These are phyloP conservation scores for Megacollybia marginata DNA, from an alignment of 768 basidiomycete genomes.

Conservation along the genomic window DNA sequence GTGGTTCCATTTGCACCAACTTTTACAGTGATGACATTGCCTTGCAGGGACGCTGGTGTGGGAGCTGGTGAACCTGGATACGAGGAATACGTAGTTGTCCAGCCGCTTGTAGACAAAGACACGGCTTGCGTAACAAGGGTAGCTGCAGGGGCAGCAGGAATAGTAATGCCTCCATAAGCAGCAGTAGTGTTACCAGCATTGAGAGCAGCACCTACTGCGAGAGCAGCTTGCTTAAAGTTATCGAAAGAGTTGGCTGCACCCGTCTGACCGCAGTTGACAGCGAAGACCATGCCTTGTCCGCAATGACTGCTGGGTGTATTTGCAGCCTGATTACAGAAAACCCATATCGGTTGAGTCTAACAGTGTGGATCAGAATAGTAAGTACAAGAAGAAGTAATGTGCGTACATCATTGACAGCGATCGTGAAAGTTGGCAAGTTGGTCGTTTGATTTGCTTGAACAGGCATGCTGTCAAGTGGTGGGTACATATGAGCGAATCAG, in stretches of 20 bases:
- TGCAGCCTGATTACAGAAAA: constrained; percentile 40
- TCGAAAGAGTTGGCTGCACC: constrained; percentile 52
- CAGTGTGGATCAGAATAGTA: background rate
- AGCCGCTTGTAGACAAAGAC: constrained; percentile 4
- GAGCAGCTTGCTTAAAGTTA: constrained; percentile 51
- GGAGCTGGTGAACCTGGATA: constrained; percentile 41
- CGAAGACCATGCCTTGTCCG: constrained; percentile 60
- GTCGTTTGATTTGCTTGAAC: constrained; percentile 45
- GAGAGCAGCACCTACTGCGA: constrained; percentile 44
- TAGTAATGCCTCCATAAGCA: constrained; percentile 12
- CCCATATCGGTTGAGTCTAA: constrained; percentile 47
- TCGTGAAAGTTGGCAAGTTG: constrained; percentile 40
- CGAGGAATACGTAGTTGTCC: constrained; percentile 42
- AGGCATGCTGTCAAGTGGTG: constrained; percentile 30
- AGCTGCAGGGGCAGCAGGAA: constrained; percentile 12
- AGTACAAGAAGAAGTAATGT: background rate
- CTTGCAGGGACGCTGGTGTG: constrained; percentile 31
- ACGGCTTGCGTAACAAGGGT: background rate
- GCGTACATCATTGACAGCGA: constrained; percentile 28
- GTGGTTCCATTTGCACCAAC: constrained; percentile 43
- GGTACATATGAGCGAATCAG: constrained; percentile 3
- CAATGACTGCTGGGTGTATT: constrained; percentile 49
- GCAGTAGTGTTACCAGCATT: constrained; percentile 30
- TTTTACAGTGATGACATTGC: constrained; percentile 41
- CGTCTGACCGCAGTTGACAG: constrained; percentile 52